These are phyloP conservation scores for Didymella pomorum DNA, from an alignment of 2,329 filamentous ascomycete genomes.

Conservation along the genomic window DNA sequence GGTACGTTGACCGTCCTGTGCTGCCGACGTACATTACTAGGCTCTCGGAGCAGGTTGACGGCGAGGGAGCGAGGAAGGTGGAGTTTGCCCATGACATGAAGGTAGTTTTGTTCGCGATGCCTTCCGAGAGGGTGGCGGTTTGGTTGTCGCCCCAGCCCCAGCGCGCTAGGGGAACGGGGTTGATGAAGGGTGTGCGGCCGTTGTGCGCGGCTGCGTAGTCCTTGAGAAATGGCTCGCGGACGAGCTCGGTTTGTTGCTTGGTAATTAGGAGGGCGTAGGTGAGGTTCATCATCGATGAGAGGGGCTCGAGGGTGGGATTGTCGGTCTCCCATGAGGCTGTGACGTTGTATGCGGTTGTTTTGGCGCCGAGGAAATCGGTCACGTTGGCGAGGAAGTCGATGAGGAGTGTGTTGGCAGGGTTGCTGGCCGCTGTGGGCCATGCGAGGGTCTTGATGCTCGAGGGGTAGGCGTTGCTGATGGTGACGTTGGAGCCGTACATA, in stretches of 20 bases:
- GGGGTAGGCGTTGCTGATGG: slow-evolving; percentile 53
- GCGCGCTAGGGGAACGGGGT: slow-evolving; percentile 58
- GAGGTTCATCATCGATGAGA: slow-evolving; percentile 52
- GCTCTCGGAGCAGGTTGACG: slow-evolving; percentile 58
- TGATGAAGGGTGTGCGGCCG: slow-evolving; percentile 59
- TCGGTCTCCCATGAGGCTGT: slow-evolving; percentile 48
- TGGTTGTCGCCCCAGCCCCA: slow-evolving; percentile 58
- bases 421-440: slow-evolving; percentile 51
- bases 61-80: slow-evolving; percentile 54
- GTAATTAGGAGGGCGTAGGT: slow-evolving; percentile 59
- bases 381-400: slow-evolving; percentile 56
- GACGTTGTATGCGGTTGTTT: slow-evolving; percentile 49
- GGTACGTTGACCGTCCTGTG: slow-evolving; percentile 51
- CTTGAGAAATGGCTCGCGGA: slow-evolving; percentile 59
- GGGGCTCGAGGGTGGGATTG: slow-evolving; percentile 39
- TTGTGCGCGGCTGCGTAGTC: slow-evolving; percentile 58
- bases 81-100: slow-evolving; percentile 60
- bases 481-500: slow-evolving; percentile 57
- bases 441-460: slow-evolving; percentile 52
- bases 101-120: slow-evolving; percentile 59
- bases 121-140: slow-evolving; percentile 52
- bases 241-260: slow-evolving; percentile 56
- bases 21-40: slow-evolving; percentile 60
- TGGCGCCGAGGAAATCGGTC: slow-evolving; percentile 53
- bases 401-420: slow-evolving; percentile 48